Conservation (phyloP, 2,329 filamentous ascomycete genomes). For the Fusarium proliferatum region DNA sequence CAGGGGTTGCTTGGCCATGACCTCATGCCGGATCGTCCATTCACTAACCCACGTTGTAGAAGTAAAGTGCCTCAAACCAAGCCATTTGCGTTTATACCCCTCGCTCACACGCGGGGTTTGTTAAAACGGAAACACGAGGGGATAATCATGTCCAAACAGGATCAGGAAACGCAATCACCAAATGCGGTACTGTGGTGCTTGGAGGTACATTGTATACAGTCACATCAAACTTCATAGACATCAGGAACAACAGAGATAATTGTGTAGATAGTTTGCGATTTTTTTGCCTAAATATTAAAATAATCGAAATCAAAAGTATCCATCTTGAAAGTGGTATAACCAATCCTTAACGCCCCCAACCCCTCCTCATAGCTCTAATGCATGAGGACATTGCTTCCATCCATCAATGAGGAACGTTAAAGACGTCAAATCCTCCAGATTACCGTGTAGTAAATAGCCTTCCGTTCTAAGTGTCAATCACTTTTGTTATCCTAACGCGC, state of each 20-base stretch:
- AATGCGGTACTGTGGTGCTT: background rate
- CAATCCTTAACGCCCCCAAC: slow-evolving; percentile 31
- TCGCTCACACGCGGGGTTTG: slow-evolving; percentile 15
- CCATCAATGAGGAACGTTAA: slow-evolving; percentile 37
- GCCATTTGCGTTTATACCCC: slow-evolving; percentile 24
- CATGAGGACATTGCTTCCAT: slow-evolving; percentile 31
- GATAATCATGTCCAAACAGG: background rate
- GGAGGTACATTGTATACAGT: too few species aligned
- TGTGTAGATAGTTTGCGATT: slow-evolving; percentile 35
- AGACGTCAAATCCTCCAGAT: slow-evolving; percentile 40
- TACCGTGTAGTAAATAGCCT: slow-evolving; percentile 44
- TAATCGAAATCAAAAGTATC: slow-evolving; percentile 26
- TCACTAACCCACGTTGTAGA: slow-evolving; percentile 19
- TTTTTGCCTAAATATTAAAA: slow-evolving; percentile 39
- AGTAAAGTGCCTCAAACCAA: slow-evolving; percentile 30
- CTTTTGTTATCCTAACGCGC: slow-evolving; percentile 45
- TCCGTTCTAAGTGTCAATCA: slow-evolving; percentile 45
- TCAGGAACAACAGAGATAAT: background rate
- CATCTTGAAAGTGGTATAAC: slow-evolving; percentile 35
- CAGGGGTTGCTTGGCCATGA: slow-evolving; percentile 40
- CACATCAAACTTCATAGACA: background rate
- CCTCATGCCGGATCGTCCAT: slow-evolving; percentile 40
- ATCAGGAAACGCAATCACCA: slow-evolving; percentile 1
- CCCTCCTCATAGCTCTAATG: slow-evolving; percentile 31
- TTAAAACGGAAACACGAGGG: slow-evolving; percentile 15